These are phyloP conservation scores for Senna tora DNA, from an alignment of 306 rosid species.

Conservation along the genomic window DNA sequence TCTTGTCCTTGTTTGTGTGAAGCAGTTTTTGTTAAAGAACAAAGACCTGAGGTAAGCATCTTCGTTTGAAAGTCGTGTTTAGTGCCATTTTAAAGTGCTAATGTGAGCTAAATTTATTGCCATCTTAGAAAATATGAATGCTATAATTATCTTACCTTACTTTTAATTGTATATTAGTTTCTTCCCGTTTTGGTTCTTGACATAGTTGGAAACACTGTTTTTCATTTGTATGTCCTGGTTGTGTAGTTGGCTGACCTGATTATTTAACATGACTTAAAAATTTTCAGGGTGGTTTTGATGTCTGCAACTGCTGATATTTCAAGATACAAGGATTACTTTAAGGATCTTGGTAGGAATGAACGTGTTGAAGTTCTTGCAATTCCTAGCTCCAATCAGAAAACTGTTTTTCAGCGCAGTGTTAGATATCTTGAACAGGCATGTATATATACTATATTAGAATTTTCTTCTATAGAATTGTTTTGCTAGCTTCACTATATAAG, in stretches of 20 bases:
- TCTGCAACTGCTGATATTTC: slow-evolving; percentile 90
- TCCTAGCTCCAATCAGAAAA: slow-evolving; percentile 60
- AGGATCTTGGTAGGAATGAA: slow-evolving; percentile 85
- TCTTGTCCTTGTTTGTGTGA: slow-evolving; percentile 84
- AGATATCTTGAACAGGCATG: slow-evolving; percentile 83
- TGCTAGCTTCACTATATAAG: background rate
- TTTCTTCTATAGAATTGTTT: background rate
- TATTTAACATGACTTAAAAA: slow-evolving; percentile 37
- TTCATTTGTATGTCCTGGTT: slow-evolving; percentile 20
- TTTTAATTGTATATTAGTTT: background rate
- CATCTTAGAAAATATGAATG: background rate
- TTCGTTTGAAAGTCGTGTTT: slow-evolving; percentile 22
- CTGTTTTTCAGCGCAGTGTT: slow-evolving; percentile 61
- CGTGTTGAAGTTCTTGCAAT: slow-evolving; percentile 91
- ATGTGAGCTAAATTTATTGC: background rate
- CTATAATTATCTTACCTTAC: background rate
- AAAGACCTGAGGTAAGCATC: slow-evolving; percentile 70
- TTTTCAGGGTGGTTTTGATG: slow-evolving; percentile 88
- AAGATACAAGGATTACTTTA: slow-evolving; percentile 80
- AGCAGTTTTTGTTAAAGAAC: slow-evolving; percentile 78
- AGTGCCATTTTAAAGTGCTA: background rate
- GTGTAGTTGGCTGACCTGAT: slow-evolving; percentile 15
- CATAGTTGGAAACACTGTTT: slow-evolving; percentile 6
- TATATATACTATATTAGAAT: slow-evolving; percentile 12
- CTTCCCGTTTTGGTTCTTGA: background rate